Evolutionary conservation across 805 yeast genomes (phyloP).

Genomic region (Ogataea methylovora): DNA sequence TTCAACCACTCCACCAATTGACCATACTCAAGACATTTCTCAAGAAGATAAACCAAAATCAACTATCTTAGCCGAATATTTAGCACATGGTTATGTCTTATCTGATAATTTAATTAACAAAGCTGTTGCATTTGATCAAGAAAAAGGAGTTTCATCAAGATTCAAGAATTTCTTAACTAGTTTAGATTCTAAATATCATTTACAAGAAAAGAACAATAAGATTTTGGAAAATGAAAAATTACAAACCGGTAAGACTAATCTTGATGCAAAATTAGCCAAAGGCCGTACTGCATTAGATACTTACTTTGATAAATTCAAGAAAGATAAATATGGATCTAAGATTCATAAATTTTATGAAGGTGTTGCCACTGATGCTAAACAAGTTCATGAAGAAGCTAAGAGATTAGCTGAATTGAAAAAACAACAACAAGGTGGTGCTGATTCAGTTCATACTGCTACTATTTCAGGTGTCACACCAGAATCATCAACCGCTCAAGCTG

Average conservation of each 20-base stretch:
- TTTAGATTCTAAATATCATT: conserved; percentile 55
- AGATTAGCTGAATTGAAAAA: conserved; percentile 59
- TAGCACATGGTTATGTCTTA: conserved; percentile 65
- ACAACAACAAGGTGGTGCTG: conserved; percentile 3
- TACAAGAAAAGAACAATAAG: conserved; percentile 42
- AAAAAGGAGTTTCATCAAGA: conserved; percentile 50
- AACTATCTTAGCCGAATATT: conserved; percentile 67
- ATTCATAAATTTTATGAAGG: conserved; percentile 53
- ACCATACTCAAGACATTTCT: conserved; percentile 38
- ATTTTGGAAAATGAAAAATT: conserved; percentile 19
- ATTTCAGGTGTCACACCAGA: conserved; percentile 13
- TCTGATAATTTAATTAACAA: conserved; percentile 53
- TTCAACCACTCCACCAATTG: conserved; percentile 4
- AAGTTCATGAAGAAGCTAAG: conserved; percentile 68
- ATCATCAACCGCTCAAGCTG: conserved; percentile 13
- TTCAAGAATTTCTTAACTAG: conserved; percentile 49
- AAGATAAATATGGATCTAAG: conserved; percentile 46
- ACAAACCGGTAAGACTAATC: conserved; percentile 13
- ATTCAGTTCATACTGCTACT: conserved; percentile 2
- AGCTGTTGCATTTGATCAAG: conserved; percentile 57
- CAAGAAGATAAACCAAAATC: conserved; percentile 77
- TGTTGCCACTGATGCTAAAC: conserved; percentile 47
- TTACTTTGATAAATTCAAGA: conserved; percentile 40
- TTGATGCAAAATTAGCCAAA: conserved; percentile 31
- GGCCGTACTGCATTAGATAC: conserved; percentile 30